Conservation (phyloP, 345 rosid genomes). For the Eucalyptus decipiens region DNA sequence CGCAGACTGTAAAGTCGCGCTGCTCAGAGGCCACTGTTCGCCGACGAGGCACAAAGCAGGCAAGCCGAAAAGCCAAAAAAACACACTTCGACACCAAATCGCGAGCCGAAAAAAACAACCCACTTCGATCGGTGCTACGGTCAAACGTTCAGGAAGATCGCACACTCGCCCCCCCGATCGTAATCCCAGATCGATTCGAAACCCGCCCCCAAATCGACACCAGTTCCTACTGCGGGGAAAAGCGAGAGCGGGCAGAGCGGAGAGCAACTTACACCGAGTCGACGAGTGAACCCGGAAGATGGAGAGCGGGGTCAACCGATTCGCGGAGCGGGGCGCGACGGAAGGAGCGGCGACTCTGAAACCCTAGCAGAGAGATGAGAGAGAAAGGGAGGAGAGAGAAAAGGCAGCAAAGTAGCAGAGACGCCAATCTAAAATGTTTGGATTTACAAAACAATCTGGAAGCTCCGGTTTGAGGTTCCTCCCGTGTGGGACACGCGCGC, state of each 20-base stretch:
- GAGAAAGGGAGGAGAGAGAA: not conserved
- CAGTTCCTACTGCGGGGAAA: not conserved
- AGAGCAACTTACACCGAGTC: not conserved
- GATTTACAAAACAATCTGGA: not conserved
- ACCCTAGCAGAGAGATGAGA: not conserved
- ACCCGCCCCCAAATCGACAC: not conserved
- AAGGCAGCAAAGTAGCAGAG: not conserved
- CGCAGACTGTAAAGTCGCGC: not conserved
- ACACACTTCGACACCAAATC: not conserved
- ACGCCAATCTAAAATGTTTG: not conserved
- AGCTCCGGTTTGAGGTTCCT: not conserved
- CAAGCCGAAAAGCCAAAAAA: not conserved
- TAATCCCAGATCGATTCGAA: not conserved
- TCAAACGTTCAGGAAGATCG: not conserved
- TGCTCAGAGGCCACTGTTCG: not conserved
- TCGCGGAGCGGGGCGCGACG: not conserved
- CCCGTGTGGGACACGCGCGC: not conserved
- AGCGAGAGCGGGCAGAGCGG: not conserved
- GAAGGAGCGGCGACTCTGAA: not conserved
- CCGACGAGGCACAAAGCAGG: not conserved
- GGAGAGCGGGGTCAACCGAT: not conserved
- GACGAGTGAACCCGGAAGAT: not conserved
- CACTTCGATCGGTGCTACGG: not conserved
- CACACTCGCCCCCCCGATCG: not conserved
- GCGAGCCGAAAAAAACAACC: not conserved